Evolutionary conservation across 2,329 filamentous ascomycete species (phyloP), one percentile per base, ranked within the genome.

Genomic region (Oidium heveae): DNA sequence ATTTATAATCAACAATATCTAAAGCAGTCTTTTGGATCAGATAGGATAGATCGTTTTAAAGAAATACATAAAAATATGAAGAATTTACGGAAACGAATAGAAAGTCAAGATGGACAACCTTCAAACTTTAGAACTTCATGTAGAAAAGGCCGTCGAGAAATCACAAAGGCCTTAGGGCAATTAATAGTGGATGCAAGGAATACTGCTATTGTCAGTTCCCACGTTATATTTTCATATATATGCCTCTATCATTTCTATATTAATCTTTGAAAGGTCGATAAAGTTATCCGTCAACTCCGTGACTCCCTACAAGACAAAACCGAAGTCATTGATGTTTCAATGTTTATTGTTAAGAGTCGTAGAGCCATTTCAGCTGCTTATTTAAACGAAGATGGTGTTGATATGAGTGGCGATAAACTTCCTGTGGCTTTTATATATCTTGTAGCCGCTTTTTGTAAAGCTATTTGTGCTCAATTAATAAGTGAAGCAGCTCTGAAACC

Each of bases 371-470:
- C 16, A 28, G 37, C n/a, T 9, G 16, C 22, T 2, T n/a, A 33
- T 24, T 15, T 41, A n/a, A 16, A 16, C n/a, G 70, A 74, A 55
- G 74, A 72, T 13, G 71, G 72, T 2, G 33, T 50, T 61, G 68
- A 2, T 66, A 73, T 60, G 55, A 74, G 80, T 34, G 63, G 59
- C 9, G 74, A 72, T 22, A 69, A 73, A 20, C 67, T 84, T 22
- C 80, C 84, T 0, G 73, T 75, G 1, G 67, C 84, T 6, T 76
- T 85, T 58, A 69, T 93, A 28, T 93, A 87, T 64, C 72, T 86
- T 1, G 71, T 93, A 55, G 87, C 84, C 61, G 78, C 83, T 53
- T 80, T 88, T 58, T 72, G 81, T 60, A 93, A 94, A 66, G 72
- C 72, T 46, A 72, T 87, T 55, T 73, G 91, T 57, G 75, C 73